Evolutionary conservation across 768 basidiomycete species (phyloP), one percentile per base, ranked within the genome.

Genomic region (Rhizopogon rudus): DNA sequence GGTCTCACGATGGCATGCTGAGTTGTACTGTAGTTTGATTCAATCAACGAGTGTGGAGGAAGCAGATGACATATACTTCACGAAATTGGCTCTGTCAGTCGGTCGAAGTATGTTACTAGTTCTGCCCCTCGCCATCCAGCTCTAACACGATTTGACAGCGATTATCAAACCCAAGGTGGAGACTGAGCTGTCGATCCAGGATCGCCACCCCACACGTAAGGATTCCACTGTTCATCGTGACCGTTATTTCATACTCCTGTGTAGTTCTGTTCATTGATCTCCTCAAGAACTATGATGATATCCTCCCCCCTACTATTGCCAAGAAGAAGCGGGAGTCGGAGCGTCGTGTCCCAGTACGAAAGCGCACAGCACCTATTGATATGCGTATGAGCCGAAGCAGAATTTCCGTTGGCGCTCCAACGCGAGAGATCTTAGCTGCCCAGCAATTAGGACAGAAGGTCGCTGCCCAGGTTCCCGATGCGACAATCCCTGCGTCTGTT

Each of bases 251-350:
- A 33, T 28, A 35, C 29, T 8, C 5, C 40, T 40, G 20, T 25
- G 7, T 49, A 91, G 90, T 90, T 43, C 73, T 98, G 57, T 87
- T 97, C 70, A 82, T 93, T 35, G 93, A 96, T 65, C 79, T 98
- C 1, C 60, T 98, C 60, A 86, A 82, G 56, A 79, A 88, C 60
- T 91, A 94, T 63, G 75, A 77, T 13, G 78, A 75, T 2, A 77
- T 96, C 41, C 74, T 98, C 41, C 93, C 93, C 0, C 84, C 88
- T 0, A 85, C 91, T 1, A 85, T 98, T 53, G 78, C 82, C 45
- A 86, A 82, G 65, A 96, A 95, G 76, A 91, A 88, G 63, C 84
- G 86, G 22, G 93, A 95, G 63, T 87, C 91, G 0, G 93, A 91
- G 60, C 85, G 94, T 44, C 90, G 86, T 57, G 77, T 90, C 44